Evolutionary conservation across 2,329 filamentous ascomycete species (phyloP).

Genomic region (Peltaster fructicola): DNA sequence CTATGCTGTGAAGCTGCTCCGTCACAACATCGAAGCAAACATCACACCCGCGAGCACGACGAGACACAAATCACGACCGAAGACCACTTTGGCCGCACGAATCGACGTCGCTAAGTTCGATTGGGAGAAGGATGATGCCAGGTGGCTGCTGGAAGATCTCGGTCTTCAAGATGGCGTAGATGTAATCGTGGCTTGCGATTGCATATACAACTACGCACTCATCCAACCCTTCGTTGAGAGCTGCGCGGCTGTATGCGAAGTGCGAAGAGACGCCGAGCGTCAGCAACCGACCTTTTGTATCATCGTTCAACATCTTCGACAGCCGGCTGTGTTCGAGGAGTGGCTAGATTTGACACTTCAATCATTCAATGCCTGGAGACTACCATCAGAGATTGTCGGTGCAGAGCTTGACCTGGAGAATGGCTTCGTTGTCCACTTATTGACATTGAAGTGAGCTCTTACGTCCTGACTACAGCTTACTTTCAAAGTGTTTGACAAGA

Average conservation of each 20-base stretch:
- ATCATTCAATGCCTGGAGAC: constrained; percentile 57
- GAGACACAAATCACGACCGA: constrained; percentile 1
- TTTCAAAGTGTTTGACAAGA: constrained; percentile 13
- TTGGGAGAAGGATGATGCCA: constrained; percentile 52
- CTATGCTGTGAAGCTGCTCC: constrained; percentile 64
- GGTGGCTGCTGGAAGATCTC: constrained; percentile 32
- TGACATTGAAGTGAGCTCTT: neutral
- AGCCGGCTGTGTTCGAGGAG: constrained; percentile 64
- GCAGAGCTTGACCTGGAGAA: constrained; percentile 41
- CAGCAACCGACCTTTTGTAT: constrained; percentile 49
- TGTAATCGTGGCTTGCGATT: constrained; percentile 70
- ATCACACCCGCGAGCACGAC: constrained; percentile 1
- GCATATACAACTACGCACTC: constrained; percentile 83
- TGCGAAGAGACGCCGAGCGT: constrained; percentile 24
- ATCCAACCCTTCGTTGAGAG: constrained; percentile 59
- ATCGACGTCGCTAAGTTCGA: constrained; percentile 37
- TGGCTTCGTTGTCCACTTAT: constrained; percentile 68
- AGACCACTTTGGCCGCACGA: neutral
- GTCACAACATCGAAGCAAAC: constrained; percentile 57
- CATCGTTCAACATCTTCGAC: constrained; percentile 75
- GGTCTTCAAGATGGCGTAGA: constrained; percentile 18
- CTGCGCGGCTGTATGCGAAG: constrained; percentile 53
- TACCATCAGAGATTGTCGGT: constrained; percentile 47
- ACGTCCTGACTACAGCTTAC: constrained; percentile 4
- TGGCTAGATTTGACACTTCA: constrained; percentile 56